Percentiles rank a stretch among this genome's conserved stretches.
Conservation (phyloP, 371 early-diverging fungal genomes). For the Mortierella sp. region DNA sequence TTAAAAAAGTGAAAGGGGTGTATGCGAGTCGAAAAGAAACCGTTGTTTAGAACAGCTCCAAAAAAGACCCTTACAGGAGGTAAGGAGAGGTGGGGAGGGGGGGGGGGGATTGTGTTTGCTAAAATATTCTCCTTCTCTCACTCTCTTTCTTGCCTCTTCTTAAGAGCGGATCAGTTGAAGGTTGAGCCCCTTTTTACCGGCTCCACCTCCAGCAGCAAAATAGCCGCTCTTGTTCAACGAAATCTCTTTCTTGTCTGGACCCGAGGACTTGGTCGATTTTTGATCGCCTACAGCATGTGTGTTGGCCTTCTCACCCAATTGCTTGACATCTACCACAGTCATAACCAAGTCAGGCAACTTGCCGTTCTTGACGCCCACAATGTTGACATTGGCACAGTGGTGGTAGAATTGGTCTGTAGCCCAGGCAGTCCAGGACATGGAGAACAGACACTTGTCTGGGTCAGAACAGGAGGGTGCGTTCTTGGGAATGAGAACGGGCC, state of each 20-base stretch:
- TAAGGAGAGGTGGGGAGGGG: no score
- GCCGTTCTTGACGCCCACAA: slow-evolving; percentile 8
- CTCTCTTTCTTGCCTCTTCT: no score
- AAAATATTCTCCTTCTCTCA: no score
- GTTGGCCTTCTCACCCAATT: slow-evolving; percentile 12
- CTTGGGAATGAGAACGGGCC: slow-evolving; percentile 37
- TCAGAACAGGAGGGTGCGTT: slow-evolving; percentile 32
- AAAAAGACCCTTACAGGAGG: no score
- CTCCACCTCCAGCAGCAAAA: slow-evolving; percentile 20
- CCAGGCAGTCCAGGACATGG: slow-evolving; percentile 33
- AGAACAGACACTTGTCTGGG: slow-evolving; percentile 38
- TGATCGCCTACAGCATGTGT: slow-evolving; percentile 6
- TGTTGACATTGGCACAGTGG: slow-evolving; percentile 14
- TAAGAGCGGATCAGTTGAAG: slow-evolving; percentile 1
- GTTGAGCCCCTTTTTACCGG: slow-evolving; percentile 17
- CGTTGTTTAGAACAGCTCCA: no score
- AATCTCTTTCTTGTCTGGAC: slow-evolving; percentile 3
- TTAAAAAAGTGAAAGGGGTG: no score
- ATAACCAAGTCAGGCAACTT: slow-evolving; percentile 12
- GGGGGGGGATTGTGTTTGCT: no score
- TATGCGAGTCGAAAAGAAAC: no score
- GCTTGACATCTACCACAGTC: slow-evolving; percentile 19
- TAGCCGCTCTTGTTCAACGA: slow-evolving; percentile 11
- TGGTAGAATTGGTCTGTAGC: slow-evolving; percentile 17
- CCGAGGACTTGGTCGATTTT: slow-evolving; percentile 9